phyloP scores from a whole-genome alignment of 345 rosid genomes.

The rapeseed (Brassica napus) region DNA sequence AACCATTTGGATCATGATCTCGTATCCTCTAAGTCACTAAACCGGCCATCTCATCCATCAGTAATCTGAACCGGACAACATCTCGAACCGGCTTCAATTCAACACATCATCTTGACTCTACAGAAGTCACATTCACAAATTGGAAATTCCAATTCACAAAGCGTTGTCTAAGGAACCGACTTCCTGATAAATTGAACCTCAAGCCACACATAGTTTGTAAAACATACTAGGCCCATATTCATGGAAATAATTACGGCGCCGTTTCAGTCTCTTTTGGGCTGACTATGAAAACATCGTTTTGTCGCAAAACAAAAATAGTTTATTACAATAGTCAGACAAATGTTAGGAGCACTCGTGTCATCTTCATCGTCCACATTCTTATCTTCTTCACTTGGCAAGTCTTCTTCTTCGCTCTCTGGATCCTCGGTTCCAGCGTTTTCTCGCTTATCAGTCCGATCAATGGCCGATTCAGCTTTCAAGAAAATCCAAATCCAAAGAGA shows the following conservation, averaged over 20 bases:
- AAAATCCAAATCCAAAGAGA: slow-evolving; percentile 88
- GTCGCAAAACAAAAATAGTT: neutral
- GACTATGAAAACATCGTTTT: neutral
- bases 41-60: too few species aligned
- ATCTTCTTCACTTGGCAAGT: slow-evolving; percentile 22
- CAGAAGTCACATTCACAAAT: too few species aligned
- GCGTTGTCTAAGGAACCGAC: too few species aligned
- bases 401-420: slow-evolving; percentile 13
- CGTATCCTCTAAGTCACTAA: too few species aligned
- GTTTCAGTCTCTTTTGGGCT: neutral
- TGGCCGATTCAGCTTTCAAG: slow-evolving; percentile 79
- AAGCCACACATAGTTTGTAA: too few species aligned
- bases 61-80: too few species aligned
- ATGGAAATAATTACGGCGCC: neutral
- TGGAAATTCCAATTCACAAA: too few species aligned
- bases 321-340: neutral
- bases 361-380: slow-evolving; percentile 47
- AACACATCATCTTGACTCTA: too few species aligned
- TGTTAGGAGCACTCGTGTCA: slow-evolving; percentile 35
- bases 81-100: too few species aligned
- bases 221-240: too few species aligned
- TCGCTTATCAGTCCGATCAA: slow-evolving; percentile 55
- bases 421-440: slow-evolving; percentile 31
- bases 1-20: too few species aligned
- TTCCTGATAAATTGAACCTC: too few species aligned